Evolutionary conservation across 345 rosid genomes (phyloP), one percentile per base, ranked within the genome.

Genomic region (Cardamine chenopodiifolia): DNA sequence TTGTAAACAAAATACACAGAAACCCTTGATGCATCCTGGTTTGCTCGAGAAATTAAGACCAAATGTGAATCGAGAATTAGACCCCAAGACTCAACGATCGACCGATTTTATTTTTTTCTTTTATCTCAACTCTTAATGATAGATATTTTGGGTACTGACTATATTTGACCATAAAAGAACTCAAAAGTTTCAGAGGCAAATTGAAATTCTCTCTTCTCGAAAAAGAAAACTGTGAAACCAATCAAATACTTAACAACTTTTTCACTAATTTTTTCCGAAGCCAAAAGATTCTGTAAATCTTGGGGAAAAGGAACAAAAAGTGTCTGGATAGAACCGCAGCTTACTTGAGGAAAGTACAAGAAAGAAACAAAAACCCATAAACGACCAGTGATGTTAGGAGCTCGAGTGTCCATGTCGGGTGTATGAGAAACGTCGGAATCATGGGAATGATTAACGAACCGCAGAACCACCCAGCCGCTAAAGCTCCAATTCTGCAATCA

Each of bases 321-420:
- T 6, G 65, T 68, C 54, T 39, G 8, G 17, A 34, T 8, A 25
- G 34, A 62, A 37, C 14, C 32, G 1, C 28, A 17, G 15, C 66
- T 90, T 82, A 95, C 82, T 92, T 92, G 74, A 92, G 89, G 70
- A 92, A 90, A 72, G 97, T 88, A 82, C 99, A 92, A 11, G 79
- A 94, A 32, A 92, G 83, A 81, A 92, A 95, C 87, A 95, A 78
- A 88, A 87, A 88, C 55, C 66, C 65, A 66, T 90, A 95, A 2
- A 86, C 91, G 39, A 92, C 97, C 64, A 95, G 75, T 28, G 99
- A 89, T 31, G 99, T 95, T 66, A 90, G 49, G 76, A 95, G 97
- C 81, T 95, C 99, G 0, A 95, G 98, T 8, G 94, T 88, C 99
- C 99, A 95, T n/a, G 92, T 86, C 8, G 94, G 98, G 68, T 82